These are phyloP conservation scores for Aspergillus saccharolyticus DNA, from an alignment of 495 filamentous ascomycete genomes.

Conservation along the genomic window DNA sequence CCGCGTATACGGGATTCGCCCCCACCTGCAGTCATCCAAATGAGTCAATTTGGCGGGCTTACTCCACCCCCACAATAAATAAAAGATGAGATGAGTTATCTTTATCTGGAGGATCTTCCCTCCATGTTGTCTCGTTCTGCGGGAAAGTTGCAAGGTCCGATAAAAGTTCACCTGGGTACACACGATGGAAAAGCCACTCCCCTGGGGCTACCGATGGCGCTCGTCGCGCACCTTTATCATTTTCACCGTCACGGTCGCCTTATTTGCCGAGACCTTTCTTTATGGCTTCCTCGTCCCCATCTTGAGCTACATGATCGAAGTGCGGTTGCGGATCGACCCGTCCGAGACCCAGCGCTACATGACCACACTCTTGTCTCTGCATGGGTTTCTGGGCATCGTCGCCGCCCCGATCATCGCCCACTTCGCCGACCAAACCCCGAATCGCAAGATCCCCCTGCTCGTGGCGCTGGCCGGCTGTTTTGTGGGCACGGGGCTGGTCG, in stretches of 20 bases:
- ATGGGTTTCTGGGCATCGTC: constrained; percentile 20
- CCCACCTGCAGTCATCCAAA: too few species aligned
- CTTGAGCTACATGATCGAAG: constrained; percentile 21
- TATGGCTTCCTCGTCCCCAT: constrained; percentile 27
- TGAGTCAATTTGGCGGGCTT: too few species aligned
- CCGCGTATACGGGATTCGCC: too few species aligned
- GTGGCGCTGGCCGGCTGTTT: constrained; percentile 13
- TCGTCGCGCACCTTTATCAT: not conserved
- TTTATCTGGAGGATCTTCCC: too few species aligned
- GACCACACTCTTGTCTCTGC: constrained; percentile 12
- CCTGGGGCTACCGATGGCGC: not conserved
- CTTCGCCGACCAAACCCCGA: constrained; percentile 17
- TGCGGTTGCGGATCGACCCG: constrained; percentile 14
- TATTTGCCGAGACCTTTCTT: constrained; percentile 21
- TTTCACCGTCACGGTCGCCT: not conserved
- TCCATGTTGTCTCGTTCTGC: too few species aligned
- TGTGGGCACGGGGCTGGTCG: constrained; percentile 16
- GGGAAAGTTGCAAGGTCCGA: too few species aligned
- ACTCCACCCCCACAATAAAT: too few species aligned
- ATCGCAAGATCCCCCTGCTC: constrained; percentile 18
- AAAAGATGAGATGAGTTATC: too few species aligned
- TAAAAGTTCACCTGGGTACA: too few species aligned
- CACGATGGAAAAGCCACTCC: constrained; percentile 17
- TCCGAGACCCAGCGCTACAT: constrained; percentile 19
- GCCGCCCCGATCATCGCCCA: constrained; percentile 17